A percentile compares a stretch with the other conserved stretches of the same genome.
These are phyloP conservation scores for Priceomyces carsonii DNA, from an alignment of 805 yeast genomes.

Conservation along the genomic window DNA sequence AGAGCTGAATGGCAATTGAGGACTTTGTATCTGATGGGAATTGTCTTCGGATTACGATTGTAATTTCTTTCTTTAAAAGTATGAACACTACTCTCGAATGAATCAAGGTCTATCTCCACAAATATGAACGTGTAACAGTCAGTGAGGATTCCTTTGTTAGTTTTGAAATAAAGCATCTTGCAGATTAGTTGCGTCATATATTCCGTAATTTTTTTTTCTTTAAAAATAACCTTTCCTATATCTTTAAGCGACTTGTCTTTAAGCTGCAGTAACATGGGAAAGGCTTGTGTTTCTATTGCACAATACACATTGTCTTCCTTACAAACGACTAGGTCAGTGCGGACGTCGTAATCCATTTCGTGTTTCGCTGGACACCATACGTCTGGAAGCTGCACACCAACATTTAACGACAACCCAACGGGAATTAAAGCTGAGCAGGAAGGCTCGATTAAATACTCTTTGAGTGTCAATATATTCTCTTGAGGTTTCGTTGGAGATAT, in stretches of 20 bases:
- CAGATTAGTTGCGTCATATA: slow-evolving; percentile 1
- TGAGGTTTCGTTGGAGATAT: neutral
- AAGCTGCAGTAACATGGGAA: neutral
- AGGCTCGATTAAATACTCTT: neutral
- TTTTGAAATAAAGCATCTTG: slow-evolving; percentile 2
- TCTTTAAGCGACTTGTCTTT: neutral
- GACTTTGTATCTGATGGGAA: slow-evolving; percentile 2
- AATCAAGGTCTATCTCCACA: neutral
- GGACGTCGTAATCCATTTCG: neutral
- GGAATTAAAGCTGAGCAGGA: neutral
- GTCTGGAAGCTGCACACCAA: neutral
- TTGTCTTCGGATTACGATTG: neutral
- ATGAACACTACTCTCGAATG: neutral
- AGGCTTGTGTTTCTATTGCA: neutral
- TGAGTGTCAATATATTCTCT: neutral
- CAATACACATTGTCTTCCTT: neutral
- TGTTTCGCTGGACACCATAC: neutral
- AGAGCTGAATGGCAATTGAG: slow-evolving; percentile 5
- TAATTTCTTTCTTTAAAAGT: neutral
- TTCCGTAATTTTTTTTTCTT: neutral
- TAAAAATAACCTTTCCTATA: neutral
- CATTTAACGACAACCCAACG: neutral
- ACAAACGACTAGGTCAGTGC: neutral
- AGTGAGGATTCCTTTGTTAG: neutral
- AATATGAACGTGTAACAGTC: slow-evolving; percentile 1